phyloP scores from a whole-genome alignment of 75 land plant species.

The Cryptomeria japonica region DNA sequence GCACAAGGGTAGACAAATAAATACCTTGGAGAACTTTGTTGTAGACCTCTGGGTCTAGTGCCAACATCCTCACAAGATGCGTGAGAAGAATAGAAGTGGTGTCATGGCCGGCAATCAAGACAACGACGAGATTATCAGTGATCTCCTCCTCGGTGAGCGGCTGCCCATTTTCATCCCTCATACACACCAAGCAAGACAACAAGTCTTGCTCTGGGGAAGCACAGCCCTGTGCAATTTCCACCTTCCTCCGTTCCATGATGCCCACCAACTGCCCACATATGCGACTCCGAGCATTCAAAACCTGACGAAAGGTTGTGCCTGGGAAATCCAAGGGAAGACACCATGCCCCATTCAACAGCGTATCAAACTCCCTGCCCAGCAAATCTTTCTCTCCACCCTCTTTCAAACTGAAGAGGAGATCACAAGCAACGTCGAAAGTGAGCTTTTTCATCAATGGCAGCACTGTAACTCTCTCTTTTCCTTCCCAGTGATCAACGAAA shows the following conservation, averaged over 20 bases:
- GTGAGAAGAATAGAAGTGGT: too few species aligned
- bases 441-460: slow-evolving; percentile 32
- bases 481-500: not conserved
- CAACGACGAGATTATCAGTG: too few species aligned
- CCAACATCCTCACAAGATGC: too few species aligned
- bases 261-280: not conserved
- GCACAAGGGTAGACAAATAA: not conserved
- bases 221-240: not conserved
- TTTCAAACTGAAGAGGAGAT: slow-evolving; percentile 19
- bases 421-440: slow-evolving; percentile 27
- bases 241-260: not conserved
- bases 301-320: slow-evolving; percentile 11
- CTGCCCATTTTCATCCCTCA: not conserved
- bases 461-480: slow-evolving; percentile 12
- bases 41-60: too few species aligned
- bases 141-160: too few species aligned
- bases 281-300: slow-evolving; percentile 19
- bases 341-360: slow-evolving; percentile 8
- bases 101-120: too few species aligned
- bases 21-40: too few species aligned
- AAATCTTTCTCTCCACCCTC: slow-evolving; percentile 16
- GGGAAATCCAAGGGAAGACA: slow-evolving; percentile 29
- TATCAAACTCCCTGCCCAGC: slow-evolving; percentile 12
- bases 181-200: slow-evolving; percentile 22
- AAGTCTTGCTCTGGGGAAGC: slow-evolving; percentile 16